These are phyloP conservation scores for Lobosporangium transversale DNA, from an alignment of 192 early-diverging fungal species.

Conservation along the genomic window DNA sequence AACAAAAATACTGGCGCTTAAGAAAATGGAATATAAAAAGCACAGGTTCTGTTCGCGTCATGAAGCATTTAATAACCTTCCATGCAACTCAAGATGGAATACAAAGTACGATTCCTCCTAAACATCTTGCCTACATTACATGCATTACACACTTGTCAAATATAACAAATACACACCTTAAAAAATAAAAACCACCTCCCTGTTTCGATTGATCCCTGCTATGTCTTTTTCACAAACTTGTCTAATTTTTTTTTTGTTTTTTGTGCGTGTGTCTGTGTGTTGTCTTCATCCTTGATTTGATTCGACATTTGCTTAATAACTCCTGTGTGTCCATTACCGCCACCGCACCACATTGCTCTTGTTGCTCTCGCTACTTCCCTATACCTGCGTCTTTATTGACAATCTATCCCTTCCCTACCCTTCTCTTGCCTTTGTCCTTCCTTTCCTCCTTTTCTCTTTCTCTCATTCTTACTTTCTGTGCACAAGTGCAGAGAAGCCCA, in stretches of 20 bases:
- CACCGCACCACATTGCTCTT: conserved; percentile 15
- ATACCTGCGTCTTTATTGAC: not conserved
- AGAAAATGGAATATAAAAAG: no score
- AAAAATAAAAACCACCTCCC: conserved; percentile 33
- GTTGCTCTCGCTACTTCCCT: not conserved
- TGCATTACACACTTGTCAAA: no score
- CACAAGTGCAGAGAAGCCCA: not conserved
- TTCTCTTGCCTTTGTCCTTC: not conserved
- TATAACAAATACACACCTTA: no score
- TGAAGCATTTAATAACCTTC: not conserved
- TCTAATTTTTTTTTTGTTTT: not conserved
- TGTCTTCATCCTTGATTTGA: not conserved
- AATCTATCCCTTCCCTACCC: not conserved
- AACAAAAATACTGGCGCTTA: no score
- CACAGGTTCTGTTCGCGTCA: no score
- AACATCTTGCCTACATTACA: no score
- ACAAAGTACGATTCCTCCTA: no score
- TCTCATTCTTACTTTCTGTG: not conserved
- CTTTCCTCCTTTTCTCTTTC: not conserved
- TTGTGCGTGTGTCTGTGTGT: not conserved
- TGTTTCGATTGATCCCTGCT: not conserved
- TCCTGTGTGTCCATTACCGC: conserved; percentile 8
- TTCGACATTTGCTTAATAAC: not conserved
- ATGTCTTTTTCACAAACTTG: no score
- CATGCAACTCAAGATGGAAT: no score